Percentiles rank a stretch among this genome's conserved stretches.
Evolutionary conservation across 2,329 filamentous ascomycete genomes (phyloP).

Genomic region (Ascochyta rabiei): DNA sequence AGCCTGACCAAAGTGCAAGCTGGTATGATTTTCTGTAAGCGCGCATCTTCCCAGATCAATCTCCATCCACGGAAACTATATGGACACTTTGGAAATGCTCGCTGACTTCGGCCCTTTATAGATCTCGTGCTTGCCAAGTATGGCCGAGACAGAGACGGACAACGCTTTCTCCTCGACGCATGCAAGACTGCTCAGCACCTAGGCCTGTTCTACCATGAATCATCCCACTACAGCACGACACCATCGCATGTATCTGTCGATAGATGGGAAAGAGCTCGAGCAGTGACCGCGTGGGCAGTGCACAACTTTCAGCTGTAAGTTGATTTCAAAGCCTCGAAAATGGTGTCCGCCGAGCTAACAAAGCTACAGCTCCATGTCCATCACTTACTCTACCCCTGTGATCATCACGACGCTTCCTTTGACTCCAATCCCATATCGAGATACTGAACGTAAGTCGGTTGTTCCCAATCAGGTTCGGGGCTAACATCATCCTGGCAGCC

Average conservation of each 20-base stretch:
- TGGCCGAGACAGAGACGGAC: conserved; percentile 38
- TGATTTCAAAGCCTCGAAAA: too few species aligned
- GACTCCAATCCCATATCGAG: conserved; percentile 31
- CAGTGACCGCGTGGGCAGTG: conserved; percentile 38
- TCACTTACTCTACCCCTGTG: conserved; percentile 31
- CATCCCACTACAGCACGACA: conserved; percentile 10
- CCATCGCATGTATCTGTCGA: conserved; percentile 20
- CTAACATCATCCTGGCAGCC: conserved; percentile 21
- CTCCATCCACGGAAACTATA: background rate
- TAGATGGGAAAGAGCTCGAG: conserved; percentile 30
- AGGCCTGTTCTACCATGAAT: conserved; percentile 29
- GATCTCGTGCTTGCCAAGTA: conserved; percentile 39
- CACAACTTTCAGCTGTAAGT: conserved; percentile 44
- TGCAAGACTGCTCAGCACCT: conserved; percentile 32
- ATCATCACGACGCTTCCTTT: conserved; percentile 31
- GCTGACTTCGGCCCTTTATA: background rate
- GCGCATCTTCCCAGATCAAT: background rate
- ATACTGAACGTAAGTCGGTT: conserved; percentile 26
- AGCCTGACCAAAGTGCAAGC: conserved; percentile 36
- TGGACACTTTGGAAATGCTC: background rate
- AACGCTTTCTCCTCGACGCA: conserved; percentile 36
- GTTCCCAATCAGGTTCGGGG: background rate
- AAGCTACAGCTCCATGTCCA: conserved; percentile 32
- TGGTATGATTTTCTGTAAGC: conserved; percentile 34
- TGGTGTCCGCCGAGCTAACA: conserved; percentile 5